A percentile compares a stretch with the other conserved stretches of the same genome.
Evolutionary conservation across 2,329 filamentous ascomycete species (phyloP).

Genomic region (Diplodia intermedia): DNA sequence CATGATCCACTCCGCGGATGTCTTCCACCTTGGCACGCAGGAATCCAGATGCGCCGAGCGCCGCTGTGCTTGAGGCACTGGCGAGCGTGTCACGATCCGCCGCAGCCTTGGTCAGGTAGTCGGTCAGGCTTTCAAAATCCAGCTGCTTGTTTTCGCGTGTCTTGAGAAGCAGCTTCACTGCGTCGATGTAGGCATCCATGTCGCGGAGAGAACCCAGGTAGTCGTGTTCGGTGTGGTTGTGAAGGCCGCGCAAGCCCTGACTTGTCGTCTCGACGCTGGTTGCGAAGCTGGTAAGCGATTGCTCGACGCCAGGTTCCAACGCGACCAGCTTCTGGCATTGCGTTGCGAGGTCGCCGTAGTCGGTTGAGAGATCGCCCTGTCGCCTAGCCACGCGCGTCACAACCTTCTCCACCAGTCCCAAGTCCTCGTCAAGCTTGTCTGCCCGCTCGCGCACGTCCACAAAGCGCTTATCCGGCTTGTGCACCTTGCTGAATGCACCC

Average conservation of each 20-base stretch:
- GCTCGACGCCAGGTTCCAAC: conserved; percentile 86
- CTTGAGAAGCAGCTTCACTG: conserved; percentile 86
- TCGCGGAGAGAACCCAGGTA: conserved; percentile 92
- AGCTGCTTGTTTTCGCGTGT: conserved; percentile 97
- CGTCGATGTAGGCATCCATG: conserved; percentile 93
- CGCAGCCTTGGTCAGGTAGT: conserved; percentile 92
- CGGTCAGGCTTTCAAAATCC: conserved; percentile 93
- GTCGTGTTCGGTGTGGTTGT: conserved; percentile 92
- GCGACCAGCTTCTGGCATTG: conserved; percentile 94
- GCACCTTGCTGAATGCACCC: conserved; percentile 95
- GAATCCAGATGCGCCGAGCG: conserved; percentile 81
- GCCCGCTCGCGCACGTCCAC: conserved; percentile 91
- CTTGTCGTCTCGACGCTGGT: conserved; percentile 84
- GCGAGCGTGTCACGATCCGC: conserved; percentile 82
- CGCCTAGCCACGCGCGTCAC: conserved; percentile 86
- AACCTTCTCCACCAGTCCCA: conserved; percentile 94
- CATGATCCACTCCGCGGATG: conserved; percentile 94
- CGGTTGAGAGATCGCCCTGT: conserved; percentile 84
- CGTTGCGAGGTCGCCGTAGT: conserved; percentile 87
- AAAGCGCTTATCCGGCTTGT: conserved; percentile 94
- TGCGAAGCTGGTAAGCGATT: conserved; percentile 83
- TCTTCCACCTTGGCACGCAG: conserved; percentile 95
- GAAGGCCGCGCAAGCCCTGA: conserved; percentile 76
- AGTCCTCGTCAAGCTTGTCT: conserved; percentile 89
- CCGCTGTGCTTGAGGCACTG: conserved; percentile 66